Conservation (phyloP, 371 early-diverging fungal species). For the Blakeslea trispora region DNA sequence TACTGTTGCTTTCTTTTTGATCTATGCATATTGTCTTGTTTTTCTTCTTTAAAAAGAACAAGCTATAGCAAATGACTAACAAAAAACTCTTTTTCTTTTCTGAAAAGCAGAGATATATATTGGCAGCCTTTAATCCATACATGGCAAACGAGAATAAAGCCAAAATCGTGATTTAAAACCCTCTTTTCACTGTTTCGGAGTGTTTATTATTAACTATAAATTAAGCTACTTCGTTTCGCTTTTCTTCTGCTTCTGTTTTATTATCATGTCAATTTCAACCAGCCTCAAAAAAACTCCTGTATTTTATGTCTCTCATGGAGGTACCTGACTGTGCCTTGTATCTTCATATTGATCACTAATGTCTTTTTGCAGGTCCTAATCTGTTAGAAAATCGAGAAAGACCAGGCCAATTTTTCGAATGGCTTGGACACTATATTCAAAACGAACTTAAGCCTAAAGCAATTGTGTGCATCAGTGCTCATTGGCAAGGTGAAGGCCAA, state of each 20-base stretch:
- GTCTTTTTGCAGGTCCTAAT: constrained; percentile 50
- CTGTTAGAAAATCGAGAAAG: constrained; percentile 50
- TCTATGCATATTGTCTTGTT: too few relatives aligned
- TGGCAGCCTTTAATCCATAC: too few relatives aligned
- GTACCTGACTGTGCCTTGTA: constrained; percentile 18
- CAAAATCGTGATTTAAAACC: too few relatives aligned
- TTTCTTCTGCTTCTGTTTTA: background rate
- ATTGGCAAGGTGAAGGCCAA: constrained; percentile 55
- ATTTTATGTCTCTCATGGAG: constrained; percentile 48
- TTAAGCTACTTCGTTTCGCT: background rate
- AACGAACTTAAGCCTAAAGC: constrained; percentile 50
- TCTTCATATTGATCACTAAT: constrained; percentile 4
- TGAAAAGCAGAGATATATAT: too few relatives aligned
- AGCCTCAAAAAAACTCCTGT: constrained; percentile 29
- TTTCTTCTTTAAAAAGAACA: too few relatives aligned
- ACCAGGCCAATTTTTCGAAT: constrained; percentile 46
- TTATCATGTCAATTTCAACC: background rate
- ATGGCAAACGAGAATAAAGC: too few relatives aligned
- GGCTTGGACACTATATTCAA: constrained; percentile 52
- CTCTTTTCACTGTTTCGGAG: too few relatives aligned
- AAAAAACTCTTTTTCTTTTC: too few relatives aligned
- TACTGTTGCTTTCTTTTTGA: too few relatives aligned
- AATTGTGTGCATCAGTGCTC: constrained; percentile 58
- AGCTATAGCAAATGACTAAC: too few relatives aligned
- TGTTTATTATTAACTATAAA: too few relatives aligned